Conservation (phyloP, 2,329 filamentous ascomycete genomes). For the Thielaviopsis punctulata region DNA sequence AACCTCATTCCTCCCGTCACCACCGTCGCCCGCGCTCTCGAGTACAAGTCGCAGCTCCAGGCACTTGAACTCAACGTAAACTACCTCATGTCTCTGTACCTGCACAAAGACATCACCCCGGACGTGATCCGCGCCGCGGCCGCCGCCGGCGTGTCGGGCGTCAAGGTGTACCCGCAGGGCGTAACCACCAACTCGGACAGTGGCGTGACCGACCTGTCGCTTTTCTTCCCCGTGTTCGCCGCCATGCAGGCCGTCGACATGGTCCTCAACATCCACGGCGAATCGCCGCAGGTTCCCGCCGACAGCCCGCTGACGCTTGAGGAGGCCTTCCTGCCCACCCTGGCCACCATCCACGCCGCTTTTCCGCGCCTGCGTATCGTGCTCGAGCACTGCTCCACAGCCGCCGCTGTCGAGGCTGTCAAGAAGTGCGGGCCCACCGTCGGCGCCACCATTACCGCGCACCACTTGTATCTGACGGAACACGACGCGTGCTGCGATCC, state of each 20-base stretch:
- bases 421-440: slow-evolving; percentile 61
- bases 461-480: slow-evolving; percentile 67
- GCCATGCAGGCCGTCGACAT: slow-evolving; percentile 41
- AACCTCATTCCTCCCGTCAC: slow-evolving; percentile 35
- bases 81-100: slow-evolving; percentile 58
- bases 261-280: slow-evolving; percentile 86
- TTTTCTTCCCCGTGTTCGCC: slow-evolving; percentile 65
- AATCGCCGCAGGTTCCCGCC: slow-evolving; percentile 42
- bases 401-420: slow-evolving; percentile 64
- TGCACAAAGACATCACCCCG: slow-evolving; percentile 46
- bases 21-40: slow-evolving; percentile 39
- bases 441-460: slow-evolving; percentile 64
- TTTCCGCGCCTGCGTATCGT: slow-evolving; percentile 59
- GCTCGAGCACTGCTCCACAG: slow-evolving; percentile 77
- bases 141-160: slow-evolving; percentile 49
- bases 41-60: slow-evolving; percentile 45
- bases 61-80: slow-evolving; percentile 43
- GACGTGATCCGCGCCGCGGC: slow-evolving; percentile 58
- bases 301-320: slow-evolving; percentile 23
- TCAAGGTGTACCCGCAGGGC: slow-evolving; percentile 52
- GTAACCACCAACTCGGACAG: slow-evolving; percentile 50
- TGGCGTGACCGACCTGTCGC: slow-evolving; percentile 51
- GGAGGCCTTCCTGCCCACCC: slow-evolving; percentile 58
- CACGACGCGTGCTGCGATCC: slow-evolving; percentile 48
- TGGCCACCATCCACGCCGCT: slow-evolving; percentile 51